Evolutionary conservation across 306 rosid genomes (phyloP).

Genomic region (Pterocarpus macrocarpus): DNA sequence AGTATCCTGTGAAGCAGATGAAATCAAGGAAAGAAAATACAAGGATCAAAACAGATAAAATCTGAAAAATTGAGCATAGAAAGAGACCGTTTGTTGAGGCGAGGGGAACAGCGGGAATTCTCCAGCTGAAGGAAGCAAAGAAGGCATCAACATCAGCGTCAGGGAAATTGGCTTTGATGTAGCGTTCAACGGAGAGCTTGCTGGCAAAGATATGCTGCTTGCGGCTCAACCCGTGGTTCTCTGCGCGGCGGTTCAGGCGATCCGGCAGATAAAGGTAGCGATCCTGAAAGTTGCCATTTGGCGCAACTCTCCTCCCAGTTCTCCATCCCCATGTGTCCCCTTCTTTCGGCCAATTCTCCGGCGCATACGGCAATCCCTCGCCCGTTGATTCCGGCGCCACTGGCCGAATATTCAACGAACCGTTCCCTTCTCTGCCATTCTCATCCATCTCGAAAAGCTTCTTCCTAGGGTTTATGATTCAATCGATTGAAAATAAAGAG

Average conservation of each 20-base stretch:
- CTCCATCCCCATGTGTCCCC: conserved; percentile 91
- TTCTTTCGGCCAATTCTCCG: conserved; percentile 78
- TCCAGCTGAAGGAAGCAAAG: conserved; percentile 82
- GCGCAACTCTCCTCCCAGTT: conserved; percentile 71
- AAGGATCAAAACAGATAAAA: not conserved
- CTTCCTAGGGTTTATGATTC: conserved; percentile 16
- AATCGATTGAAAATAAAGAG: no score
- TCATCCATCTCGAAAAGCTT: conserved; percentile 43
- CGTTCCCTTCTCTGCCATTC: conserved; percentile 21
- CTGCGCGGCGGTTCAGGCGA: conserved; percentile 31
- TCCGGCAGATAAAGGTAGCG: conserved; percentile 80
- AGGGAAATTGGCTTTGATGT: conserved; percentile 59
- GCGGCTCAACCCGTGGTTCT: conserved; percentile 28
- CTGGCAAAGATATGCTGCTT: conserved; percentile 63
- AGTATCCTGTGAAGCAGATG: not conserved
- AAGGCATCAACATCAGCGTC: conserved; percentile 57
- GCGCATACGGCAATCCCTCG: conserved; percentile 88
- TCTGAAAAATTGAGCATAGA: not conserved
- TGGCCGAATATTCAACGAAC: conserved; percentile 27
- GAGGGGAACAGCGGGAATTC: conserved; percentile 61
- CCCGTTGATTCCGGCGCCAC: conserved; percentile 62
- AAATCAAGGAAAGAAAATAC: not conserved
- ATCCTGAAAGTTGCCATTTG: conserved; percentile 69
- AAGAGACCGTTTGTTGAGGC: conserved; percentile 57
- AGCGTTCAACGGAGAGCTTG: conserved; percentile 78